phyloP scores from a whole-genome alignment of 2,329 filamentous ascomycete species.

The Rhynchosporium graminicola region DNA sequence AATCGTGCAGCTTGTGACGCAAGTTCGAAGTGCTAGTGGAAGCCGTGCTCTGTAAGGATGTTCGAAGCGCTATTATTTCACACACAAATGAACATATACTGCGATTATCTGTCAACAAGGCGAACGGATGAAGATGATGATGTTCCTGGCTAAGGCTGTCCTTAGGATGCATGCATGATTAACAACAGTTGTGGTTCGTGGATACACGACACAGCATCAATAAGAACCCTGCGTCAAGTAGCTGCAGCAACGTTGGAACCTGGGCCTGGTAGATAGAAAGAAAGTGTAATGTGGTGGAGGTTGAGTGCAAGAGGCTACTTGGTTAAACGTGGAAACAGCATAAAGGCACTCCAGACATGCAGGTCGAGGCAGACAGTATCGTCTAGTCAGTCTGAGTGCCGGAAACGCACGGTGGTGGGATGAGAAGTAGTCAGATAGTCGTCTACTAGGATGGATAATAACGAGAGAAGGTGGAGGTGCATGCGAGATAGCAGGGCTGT shows the following conservation, averaged over 20 bases:
- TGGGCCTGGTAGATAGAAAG: conserved; percentile 21
- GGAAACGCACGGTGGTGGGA: conserved; percentile 22
- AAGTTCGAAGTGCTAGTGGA: conserved; percentile 1
- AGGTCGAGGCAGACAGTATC: conserved; percentile 18
- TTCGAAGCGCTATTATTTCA: conserved; percentile 20
- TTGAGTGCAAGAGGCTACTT: conserved; percentile 31
- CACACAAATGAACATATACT: conserved; percentile 23
- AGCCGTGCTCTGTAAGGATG: conserved; percentile 19
- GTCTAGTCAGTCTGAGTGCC: conserved; percentile 25
- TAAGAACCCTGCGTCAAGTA: conserved; percentile 36
- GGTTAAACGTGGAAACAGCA: conserved; percentile 35
- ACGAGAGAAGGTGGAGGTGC: conserved; percentile 1
- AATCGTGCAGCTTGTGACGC: conserved; percentile 40
- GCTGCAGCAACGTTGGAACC: conserved; percentile 37
- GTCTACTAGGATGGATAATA: conserved; percentile 3
- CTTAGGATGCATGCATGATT: conserved; percentile 43
- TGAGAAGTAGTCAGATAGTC: conserved; percentile 20
- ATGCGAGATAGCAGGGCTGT: conserved; percentile 13
- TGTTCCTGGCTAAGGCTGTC: conserved; percentile 42
- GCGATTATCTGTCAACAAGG: conserved; percentile 28
- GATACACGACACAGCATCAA: conserved; percentile 31
- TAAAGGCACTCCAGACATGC: conserved; percentile 34
- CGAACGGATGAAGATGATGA: conserved; percentile 32
- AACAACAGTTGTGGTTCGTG: conserved; percentile 39
- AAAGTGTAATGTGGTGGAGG: conserved; percentile 25